Base-by-base conservation (phyloP, 2,329 filamentous ascomycete species). In the Exophiala lecanii-corni region DNA sequence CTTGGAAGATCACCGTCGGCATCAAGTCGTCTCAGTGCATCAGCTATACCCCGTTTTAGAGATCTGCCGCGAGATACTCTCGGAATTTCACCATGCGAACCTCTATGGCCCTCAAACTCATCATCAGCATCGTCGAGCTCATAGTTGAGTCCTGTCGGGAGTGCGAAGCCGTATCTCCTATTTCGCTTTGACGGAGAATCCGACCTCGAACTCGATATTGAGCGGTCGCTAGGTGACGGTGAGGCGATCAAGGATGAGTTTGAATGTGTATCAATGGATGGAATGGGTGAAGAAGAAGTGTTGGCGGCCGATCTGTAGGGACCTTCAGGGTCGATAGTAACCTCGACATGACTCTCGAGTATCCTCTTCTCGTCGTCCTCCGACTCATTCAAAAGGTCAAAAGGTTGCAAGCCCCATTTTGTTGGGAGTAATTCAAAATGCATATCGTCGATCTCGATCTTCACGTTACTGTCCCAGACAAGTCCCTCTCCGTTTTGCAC, bases 401-500 rank as follows among this genome's bases (percentile, higher is more conserved):
- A 15, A 13, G 18, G 30, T 9, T n/a, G 12, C 13, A 17, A 16
- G 12, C 36, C 17, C n/a, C 36, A 26, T 12, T 16, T 33, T 3
- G 7, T 19, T 19, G 41, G 31, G 17, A 30, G 23, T 20, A 30
- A 19, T 15, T 37, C 41, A n/a, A 28, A 34, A 12, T 17, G 15
- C 7, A 42, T 20, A 10, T 31, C 26, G 18, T 53, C 39, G 19
- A 55, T 48, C 28, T 55, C 49, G 18, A 55, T 45, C 39, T 47
- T 55, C 21, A 54, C 47, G 28, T 55, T 50, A 28, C 47, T 56
- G 18, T 47, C 49, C 51, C 51, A 54, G 32, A 56, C 45, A 9
- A 56, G 44, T 4, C 48, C 48, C 20, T 50, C 46, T 13, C 45
- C 34, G 16, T 31, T 40, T 7, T 20, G 25, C 12, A 28, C 2